Conservation (phyloP, 2,329 filamentous ascomycete genomes). For the Lizonia empirigonia region DNA sequence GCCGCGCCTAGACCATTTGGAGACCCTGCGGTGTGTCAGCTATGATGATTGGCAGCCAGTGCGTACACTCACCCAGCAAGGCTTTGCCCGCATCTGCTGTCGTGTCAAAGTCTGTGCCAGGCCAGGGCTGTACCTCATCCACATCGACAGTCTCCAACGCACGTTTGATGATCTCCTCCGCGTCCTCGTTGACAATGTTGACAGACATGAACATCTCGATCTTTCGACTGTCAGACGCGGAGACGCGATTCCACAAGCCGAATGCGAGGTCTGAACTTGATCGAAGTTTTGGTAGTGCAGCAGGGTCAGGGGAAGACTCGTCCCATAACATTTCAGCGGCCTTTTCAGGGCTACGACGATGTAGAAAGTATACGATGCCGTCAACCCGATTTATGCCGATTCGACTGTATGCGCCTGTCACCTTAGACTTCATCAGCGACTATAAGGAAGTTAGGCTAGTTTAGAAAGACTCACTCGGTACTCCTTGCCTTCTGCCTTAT, state of each 20-base stretch:
- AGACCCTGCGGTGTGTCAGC: conserved; percentile 2
- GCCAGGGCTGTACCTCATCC: neutral
- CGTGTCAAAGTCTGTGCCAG: conserved; percentile 2
- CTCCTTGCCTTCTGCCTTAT: conserved; percentile 4
- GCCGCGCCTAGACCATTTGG: conserved; percentile 9
- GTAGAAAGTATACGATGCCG: conserved; percentile 18
- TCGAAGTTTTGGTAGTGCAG: conserved; percentile 5
- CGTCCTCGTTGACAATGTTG: neutral
- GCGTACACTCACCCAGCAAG: neutral
- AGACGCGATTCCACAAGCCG: conserved; percentile 11
- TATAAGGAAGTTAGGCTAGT: neutral
- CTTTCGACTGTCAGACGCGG: neutral
- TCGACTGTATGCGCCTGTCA: conserved; percentile 7
- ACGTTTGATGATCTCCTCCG: conserved; percentile 1
- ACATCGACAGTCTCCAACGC: neutral
- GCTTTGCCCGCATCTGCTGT: neutral
- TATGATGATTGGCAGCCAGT: neutral
- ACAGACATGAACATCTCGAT: conserved; percentile 9
- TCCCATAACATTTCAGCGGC: neutral
- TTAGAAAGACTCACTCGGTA: conserved; percentile 5
- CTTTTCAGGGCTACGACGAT: conserved; percentile 7
- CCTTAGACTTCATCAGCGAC: neutral
- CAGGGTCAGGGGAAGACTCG: neutral
- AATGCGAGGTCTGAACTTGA: conserved; percentile 19
- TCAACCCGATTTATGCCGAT: conserved; percentile 12